These are phyloP conservation scores for Albugo laibachii DNA, from an alignment of 352 stramenopile species.

Conservation along the genomic window DNA sequence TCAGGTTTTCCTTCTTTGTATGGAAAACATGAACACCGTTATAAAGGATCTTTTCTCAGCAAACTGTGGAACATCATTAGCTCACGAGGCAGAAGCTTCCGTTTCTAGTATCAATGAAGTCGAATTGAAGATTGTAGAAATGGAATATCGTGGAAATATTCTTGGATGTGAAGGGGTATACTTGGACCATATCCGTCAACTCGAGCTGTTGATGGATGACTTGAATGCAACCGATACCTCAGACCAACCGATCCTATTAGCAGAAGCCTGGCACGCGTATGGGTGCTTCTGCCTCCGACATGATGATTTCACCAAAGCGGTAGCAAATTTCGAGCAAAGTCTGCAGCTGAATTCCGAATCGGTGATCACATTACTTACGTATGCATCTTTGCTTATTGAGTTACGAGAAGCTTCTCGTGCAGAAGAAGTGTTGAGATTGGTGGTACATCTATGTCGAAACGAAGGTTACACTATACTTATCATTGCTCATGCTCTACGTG, in stretches of 20 bases:
- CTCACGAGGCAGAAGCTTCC: background rate
- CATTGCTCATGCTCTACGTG: slow-evolving; percentile 36
- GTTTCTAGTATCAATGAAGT: background rate
- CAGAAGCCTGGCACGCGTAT: slow-evolving; percentile 39
- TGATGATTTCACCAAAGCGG: slow-evolving; percentile 30
- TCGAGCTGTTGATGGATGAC: too few relatives aligned
- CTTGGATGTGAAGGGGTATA: too few relatives aligned
- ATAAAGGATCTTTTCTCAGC: background rate
- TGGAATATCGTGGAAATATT: too few relatives aligned
- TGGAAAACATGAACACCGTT: background rate
- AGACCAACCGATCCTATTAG: background rate
- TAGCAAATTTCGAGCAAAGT: slow-evolving; percentile 28
- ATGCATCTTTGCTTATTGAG: slow-evolving; percentile 38
- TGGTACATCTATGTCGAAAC: slow-evolving; percentile 7
- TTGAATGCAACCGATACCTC: background rate
- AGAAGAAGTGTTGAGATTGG: slow-evolving; percentile 24
- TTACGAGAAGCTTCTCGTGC: slow-evolving; percentile 21
- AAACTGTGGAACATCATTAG: background rate
- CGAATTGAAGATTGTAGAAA: too few relatives aligned
- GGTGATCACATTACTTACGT: slow-evolving; percentile 18
- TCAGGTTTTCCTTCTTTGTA: background rate
- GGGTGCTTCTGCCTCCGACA: slow-evolving; percentile 28
- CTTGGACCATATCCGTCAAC: too few relatives aligned
- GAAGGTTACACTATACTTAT: slow-evolving; percentile 5
- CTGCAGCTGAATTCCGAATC: slow-evolving; percentile 22